Evolutionary conservation across 1,284 basidiomycete species (phyloP).

Genomic region (Thecaphora thlaspeos): DNA sequence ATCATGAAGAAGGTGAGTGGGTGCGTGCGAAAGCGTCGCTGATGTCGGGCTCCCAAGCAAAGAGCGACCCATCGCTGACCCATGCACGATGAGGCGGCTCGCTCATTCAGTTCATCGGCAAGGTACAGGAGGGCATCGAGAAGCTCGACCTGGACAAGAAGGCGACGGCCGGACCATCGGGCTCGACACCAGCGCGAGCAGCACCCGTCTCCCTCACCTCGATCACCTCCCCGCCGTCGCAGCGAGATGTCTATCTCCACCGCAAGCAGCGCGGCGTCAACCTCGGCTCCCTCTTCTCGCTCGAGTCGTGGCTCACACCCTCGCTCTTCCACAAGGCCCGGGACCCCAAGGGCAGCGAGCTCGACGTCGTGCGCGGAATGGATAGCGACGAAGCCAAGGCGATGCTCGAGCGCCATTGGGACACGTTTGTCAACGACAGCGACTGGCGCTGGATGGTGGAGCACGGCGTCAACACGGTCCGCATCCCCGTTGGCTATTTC

Average conservation of each 20-base stretch:
- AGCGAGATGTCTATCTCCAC: conserved; percentile 64
- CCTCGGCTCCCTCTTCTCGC: conserved; percentile 65
- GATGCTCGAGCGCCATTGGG: conserved; percentile 76
- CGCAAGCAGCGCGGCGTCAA: conserved; percentile 80
- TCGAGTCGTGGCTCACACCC: conserved; percentile 57
- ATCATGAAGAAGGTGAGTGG: no score
- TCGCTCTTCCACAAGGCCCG: conserved; percentile 42
- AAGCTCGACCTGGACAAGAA: conserved; percentile 12
- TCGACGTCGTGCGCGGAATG: conserved; percentile 70
- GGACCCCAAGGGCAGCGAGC: conserved; percentile 49
- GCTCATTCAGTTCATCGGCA: conserved; percentile 14
- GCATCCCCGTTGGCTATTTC: conserved; percentile 68
- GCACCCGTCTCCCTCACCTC: conserved; percentile 2
- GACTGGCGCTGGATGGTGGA: conserved; percentile 67
- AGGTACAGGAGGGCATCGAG: conserved; percentile 17
- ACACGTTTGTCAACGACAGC: conserved; percentile 60
- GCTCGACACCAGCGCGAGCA: conserved; percentile 12
- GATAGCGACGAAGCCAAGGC: conserved; percentile 62
- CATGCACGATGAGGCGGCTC: no score
- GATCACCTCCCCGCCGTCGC: conserved; percentile 18
- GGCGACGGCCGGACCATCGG: conserved; percentile 3
- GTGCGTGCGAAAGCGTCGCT: no score
- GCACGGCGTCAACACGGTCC: conserved; percentile 77
- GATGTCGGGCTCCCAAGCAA: no score
- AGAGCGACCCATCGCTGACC: no score